Evolutionary conservation across 306 rosid species (phyloP).

Genomic region (Sesbania bispinosa): DNA sequence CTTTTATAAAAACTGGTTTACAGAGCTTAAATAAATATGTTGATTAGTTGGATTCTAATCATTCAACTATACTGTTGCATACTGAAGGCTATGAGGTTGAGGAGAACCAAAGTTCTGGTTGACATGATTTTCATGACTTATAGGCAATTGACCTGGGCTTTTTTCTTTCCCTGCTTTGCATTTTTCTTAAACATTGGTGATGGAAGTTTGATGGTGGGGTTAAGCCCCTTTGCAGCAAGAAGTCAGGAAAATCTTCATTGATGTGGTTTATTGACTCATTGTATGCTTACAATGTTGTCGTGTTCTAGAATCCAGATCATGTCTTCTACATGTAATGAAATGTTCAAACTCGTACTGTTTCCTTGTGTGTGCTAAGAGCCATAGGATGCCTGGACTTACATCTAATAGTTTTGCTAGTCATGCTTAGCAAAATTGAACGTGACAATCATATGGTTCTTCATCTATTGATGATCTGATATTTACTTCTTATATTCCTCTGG

Average conservation of each 20-base stretch:
- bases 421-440: not conserved
- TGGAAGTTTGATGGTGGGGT: not conserved
- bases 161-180: not conserved
- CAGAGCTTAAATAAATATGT: not conserved
- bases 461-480: not conserved
- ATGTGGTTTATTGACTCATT: not conserved
- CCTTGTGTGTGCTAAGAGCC: not conserved
- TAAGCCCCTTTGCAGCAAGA: not conserved
- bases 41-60: conserved; percentile 18
- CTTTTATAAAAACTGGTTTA: not conserved
- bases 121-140: not conserved
- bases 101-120: not conserved
- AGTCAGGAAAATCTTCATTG: not conserved
- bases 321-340: not conserved
- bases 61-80: not conserved
- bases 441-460: not conserved
- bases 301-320: not conserved
- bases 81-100: not conserved
- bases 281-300: not conserved
- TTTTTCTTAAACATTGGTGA: conserved; percentile 2
- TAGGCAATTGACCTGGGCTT: not conserved
- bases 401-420: not conserved
- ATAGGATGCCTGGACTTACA: not conserved
- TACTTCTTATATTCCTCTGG: conserved; percentile 9
- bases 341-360: not conserved